phyloP scores from a whole-genome alignment of 345 rosid species.

The Eutrema yunnanense region DNA sequence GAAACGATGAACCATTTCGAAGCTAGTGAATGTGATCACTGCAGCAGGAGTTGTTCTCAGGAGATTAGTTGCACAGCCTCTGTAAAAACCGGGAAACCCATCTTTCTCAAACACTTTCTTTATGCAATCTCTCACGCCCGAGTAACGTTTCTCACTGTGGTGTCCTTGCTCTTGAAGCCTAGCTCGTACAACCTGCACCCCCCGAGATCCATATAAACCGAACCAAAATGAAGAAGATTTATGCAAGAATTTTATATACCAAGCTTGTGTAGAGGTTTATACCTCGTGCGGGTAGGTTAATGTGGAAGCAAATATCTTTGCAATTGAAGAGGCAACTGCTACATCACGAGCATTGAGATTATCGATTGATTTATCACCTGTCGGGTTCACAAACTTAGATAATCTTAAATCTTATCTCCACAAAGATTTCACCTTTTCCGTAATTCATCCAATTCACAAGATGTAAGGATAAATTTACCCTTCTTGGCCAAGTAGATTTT shows the following conservation, averaged over 20 bases:
- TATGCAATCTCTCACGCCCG: conserved; percentile 64
- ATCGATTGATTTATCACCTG: conserved; percentile 62
- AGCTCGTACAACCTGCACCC: conserved; percentile 61
- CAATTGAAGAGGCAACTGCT: conserved; percentile 82
- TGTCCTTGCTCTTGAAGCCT: conserved; percentile 92
- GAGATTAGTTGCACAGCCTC: conserved; percentile 90
- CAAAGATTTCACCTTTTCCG: background rate
- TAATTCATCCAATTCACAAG: background rate
- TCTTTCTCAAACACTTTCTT: conserved; percentile 64
- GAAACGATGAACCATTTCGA: conserved; percentile 84
- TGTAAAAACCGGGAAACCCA: conserved; percentile 73
- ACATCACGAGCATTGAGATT: conserved; percentile 70
- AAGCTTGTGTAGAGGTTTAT: background rate
- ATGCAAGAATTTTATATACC: no score
- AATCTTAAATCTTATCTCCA: background rate
- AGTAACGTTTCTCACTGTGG: conserved; percentile 67
- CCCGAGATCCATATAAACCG: background rate
- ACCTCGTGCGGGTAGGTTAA: conserved; percentile 93
- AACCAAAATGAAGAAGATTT: background rate
- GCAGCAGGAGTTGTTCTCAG: conserved; percentile 89
- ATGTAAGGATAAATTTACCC: conserved; percentile 32
- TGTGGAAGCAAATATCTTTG: conserved; percentile 88
- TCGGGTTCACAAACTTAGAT: background rate
- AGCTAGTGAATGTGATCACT: conserved; percentile 92
- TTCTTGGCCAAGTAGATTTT: conserved; percentile 56